Percentiles rank a stretch among this genome's conserved stretches.
Conservation (phyloP, 306 rosid genomes). For the Glycyrrhiza uralensis region DNA sequence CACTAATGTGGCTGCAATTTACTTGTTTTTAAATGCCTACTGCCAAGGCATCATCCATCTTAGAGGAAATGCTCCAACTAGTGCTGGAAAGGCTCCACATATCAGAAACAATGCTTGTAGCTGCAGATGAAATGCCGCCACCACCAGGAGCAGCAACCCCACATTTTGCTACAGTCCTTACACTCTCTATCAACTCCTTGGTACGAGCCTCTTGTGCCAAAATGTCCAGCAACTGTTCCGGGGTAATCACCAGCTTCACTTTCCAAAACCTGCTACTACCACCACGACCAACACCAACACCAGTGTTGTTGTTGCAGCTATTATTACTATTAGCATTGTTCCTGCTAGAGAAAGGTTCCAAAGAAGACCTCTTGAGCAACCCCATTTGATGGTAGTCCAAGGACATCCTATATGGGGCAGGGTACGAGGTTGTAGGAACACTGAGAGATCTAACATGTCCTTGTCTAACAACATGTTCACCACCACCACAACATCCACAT, state of each 20-base stretch:
- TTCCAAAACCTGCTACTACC: slow-evolving; percentile 60
- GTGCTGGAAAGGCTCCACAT: slow-evolving; percentile 71
- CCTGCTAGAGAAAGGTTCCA: slow-evolving; percentile 43
- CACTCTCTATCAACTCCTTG: slow-evolving; percentile 71
- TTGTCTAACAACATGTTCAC: slow-evolving; percentile 35
- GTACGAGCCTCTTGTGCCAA: slow-evolving; percentile 67
- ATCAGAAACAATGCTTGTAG: slow-evolving; percentile 45
- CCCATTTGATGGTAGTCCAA: slow-evolving; percentile 46
- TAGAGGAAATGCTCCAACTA: slow-evolving; percentile 55
- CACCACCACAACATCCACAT: too few species aligned
- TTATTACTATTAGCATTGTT: background rate
- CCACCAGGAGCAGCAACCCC: too few species aligned
- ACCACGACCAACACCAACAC: background rate
- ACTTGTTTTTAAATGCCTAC: slow-evolving; percentile 35
- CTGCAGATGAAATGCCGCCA: slow-evolving; percentile 36
- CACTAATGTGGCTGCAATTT: background rate
- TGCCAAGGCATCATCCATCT: slow-evolving; percentile 37
- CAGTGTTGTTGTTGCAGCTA: background rate
- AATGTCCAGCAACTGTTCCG: slow-evolving; percentile 62
- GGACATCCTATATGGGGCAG: slow-evolving; percentile 69
- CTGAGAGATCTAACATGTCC: slow-evolving; percentile 76
- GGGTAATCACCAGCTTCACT: slow-evolving; percentile 76
- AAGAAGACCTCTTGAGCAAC: slow-evolving; percentile 51
- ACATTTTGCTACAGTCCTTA: slow-evolving; percentile 77
- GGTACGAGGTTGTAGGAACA: slow-evolving; percentile 38